Conservation (phyloP, 2,329 filamentous ascomycete species). For the Penicillium fuscoglaucum region DNA sequence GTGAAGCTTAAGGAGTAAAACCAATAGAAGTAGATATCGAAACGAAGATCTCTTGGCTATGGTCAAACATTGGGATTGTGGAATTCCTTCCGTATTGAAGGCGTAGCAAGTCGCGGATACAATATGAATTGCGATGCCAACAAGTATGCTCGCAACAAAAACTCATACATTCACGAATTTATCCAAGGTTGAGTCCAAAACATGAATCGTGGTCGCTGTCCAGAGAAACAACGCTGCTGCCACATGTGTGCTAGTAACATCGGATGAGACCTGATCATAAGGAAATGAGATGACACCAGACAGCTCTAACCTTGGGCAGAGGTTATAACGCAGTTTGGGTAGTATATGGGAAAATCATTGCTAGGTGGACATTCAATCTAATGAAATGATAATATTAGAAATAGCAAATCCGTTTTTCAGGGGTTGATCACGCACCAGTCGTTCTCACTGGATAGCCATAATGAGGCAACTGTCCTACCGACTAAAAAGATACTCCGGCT, state of each 20-base stretch:
- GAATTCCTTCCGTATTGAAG: background rate
- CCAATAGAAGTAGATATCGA: background rate
- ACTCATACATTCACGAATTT: rapidly evolving
- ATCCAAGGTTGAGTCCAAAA: background rate
- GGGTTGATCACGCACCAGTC: background rate
- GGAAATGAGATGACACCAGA: background rate
- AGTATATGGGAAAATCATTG: background rate
- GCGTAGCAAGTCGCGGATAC: background rate
- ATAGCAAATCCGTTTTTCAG: background rate
- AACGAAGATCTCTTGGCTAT: background rate
- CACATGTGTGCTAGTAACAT: too few species aligned
- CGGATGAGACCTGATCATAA: background rate
- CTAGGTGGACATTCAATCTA: background rate
- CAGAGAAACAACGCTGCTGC: background rate
- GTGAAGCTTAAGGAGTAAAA: background rate
- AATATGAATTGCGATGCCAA: background rate
- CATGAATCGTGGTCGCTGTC: background rate
- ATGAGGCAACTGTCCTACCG: background rate
- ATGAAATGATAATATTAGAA: background rate
- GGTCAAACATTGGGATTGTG: background rate
- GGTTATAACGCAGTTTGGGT: background rate
- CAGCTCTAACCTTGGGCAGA: rapidly evolving
- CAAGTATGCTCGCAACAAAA: background rate
- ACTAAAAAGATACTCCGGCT: background rate
- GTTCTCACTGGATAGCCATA: background rate